Conservation (phyloP, 306 rosid species). For the Vigna angularis region DNA sequence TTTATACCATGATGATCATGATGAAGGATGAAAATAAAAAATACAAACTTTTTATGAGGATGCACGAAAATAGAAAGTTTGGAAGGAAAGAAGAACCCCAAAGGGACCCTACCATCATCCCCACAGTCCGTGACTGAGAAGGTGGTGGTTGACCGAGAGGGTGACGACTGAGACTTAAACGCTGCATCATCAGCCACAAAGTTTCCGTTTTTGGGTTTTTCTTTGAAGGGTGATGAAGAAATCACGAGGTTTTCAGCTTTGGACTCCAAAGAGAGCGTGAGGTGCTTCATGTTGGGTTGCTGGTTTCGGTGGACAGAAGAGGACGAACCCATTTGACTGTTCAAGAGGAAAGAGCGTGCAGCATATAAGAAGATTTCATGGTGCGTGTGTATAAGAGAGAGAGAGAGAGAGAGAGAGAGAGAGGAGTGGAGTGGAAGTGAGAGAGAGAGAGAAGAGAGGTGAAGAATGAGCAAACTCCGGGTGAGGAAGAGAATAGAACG, state of each 20-base stretch:
- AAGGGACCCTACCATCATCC: slow-evolving; percentile 49
- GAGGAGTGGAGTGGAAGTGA: slow-evolving; percentile 49
- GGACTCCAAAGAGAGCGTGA: slow-evolving; percentile 58
- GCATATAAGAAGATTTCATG: slow-evolving; percentile 28
- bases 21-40: not conserved
- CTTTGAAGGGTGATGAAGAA: slow-evolving; percentile 73
- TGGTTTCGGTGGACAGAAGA: slow-evolving; percentile 63
- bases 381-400: slow-evolving; percentile 5
- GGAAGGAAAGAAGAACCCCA: not conserved
- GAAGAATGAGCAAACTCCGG: slow-evolving; percentile 38
- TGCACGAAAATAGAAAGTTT: not conserved
- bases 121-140: slow-evolving; percentile 47
- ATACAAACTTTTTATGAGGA: not conserved
- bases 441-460: slow-evolving; percentile 33
- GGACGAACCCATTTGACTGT: slow-evolving; percentile 73
- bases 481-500: not conserved
- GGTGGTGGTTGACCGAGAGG: slow-evolving; percentile 54
- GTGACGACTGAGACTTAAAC: slow-evolving; percentile 54
- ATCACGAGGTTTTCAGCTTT: slow-evolving; percentile 59
- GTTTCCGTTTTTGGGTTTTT: slow-evolving; percentile 49
- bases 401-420: slow-evolving; percentile 18
- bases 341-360: slow-evolving; percentile 6
- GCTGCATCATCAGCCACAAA: slow-evolving; percentile 47
- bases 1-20: slow-evolving; percentile 10
- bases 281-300: slow-evolving; percentile 64